phyloP scores from a whole-genome alignment of 2,329 filamentous ascomycete species.

The Sphaerulina vaccinii region DNA sequence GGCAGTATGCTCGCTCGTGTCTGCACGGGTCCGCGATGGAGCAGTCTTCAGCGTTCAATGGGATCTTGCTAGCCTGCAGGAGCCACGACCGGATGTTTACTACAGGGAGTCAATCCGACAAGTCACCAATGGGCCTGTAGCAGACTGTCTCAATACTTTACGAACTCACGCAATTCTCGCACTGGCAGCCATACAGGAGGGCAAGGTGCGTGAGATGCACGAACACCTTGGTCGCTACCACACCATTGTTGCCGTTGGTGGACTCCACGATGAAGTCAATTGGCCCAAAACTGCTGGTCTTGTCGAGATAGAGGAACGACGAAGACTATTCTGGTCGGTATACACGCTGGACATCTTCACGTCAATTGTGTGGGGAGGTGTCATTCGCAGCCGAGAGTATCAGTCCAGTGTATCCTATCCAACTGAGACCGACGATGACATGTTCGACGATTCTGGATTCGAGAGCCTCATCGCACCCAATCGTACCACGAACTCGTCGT shows the following conservation, averaged over 20 bases:
- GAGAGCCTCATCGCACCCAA: constrained; percentile 14
- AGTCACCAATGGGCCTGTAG: not conserved
- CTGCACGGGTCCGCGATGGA: constrained; percentile 48
- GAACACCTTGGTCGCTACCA: constrained; percentile 50
- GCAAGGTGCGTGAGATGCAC: constrained; percentile 48
- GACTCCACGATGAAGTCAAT: constrained; percentile 50
- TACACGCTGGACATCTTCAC: constrained; percentile 57
- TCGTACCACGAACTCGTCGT: constrained; percentile 1
- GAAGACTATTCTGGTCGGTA: constrained; percentile 55
- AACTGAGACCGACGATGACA: constrained; percentile 46
- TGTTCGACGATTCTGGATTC: constrained; percentile 34
- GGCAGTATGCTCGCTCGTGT: constrained; percentile 50
- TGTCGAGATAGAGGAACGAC: constrained; percentile 49
- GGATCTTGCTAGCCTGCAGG: constrained; percentile 29
- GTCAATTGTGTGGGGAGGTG: constrained; percentile 52
- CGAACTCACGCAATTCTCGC: constrained; percentile 47
- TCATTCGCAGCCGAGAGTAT: constrained; percentile 47
- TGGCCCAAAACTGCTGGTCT: constrained; percentile 48
- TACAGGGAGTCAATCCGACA: constrained; percentile 40
- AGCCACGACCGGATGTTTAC: constrained; percentile 40
- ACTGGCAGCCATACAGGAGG: constrained; percentile 51
- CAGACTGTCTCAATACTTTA: constrained; percentile 38
- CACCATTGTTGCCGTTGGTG: constrained; percentile 47
- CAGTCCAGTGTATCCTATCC: constrained; percentile 49
- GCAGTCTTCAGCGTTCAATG: constrained; percentile 41